phyloP scores from a whole-genome alignment of 345 rosid species.

The Euphorbia lathyris region DNA sequence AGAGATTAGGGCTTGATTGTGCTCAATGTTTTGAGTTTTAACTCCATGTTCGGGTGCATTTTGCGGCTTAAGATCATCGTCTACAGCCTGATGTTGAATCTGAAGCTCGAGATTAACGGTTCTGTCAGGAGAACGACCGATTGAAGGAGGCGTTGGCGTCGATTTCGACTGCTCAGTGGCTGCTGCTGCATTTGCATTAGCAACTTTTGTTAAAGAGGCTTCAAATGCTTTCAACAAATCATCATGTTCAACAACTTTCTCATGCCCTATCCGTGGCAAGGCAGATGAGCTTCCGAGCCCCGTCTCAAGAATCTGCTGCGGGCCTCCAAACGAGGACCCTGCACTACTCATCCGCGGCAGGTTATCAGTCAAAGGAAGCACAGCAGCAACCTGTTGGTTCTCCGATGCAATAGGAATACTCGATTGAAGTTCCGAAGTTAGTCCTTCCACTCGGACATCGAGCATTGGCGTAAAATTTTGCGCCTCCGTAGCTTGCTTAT shows the following conservation, averaged over 20 bases:
- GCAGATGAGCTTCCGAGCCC: conserved; percentile 26
- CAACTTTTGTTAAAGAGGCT: conserved; percentile 24
- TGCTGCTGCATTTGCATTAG: conserved; percentile 21
- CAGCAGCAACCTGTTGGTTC: conserved; percentile 28
- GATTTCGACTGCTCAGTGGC: conserved; percentile 27
- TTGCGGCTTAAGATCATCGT: conserved; percentile 22
- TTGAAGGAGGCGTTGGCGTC: conserved; percentile 19
- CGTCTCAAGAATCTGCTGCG: conserved; percentile 28
- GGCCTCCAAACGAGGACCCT: conserved; percentile 26
- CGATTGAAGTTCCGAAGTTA: conserved; percentile 23
- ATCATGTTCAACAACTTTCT: conserved; percentile 23
- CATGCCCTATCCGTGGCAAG: conserved; percentile 20
- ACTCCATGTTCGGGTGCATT: conserved; percentile 24
- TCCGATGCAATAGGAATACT: conserved; percentile 14
- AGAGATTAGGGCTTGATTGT: conserved; percentile 14
- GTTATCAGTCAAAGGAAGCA: conserved; percentile 23
- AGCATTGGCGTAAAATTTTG: conserved; percentile 19
- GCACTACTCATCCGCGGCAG: conserved; percentile 25
- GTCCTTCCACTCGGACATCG: conserved; percentile 20
- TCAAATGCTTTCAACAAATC: conserved; percentile 27
- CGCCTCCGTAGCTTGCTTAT: conserved; percentile 32
- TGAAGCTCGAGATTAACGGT: conserved; percentile 25
- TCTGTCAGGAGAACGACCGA: conserved; percentile 26
- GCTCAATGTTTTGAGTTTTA: conserved; percentile 9
- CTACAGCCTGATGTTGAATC: conserved; percentile 27